Conservation (phyloP, 2,329 filamentous ascomycete species). For the Dothistroma septosporum region DNA sequence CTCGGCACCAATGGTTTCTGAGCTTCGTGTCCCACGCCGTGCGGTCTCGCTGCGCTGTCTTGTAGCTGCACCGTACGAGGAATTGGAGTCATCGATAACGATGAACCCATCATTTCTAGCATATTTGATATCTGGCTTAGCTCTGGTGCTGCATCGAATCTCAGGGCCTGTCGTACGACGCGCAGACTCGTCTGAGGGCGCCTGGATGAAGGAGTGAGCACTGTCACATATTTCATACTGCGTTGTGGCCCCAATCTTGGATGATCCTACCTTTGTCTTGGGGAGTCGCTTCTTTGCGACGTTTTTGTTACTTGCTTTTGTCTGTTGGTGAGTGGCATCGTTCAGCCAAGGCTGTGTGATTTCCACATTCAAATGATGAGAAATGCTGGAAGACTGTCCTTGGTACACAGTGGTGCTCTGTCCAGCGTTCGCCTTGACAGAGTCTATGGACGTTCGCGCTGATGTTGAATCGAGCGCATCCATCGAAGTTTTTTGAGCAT, state of each 20-base stretch:
- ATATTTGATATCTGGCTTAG: not conserved
- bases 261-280: not conserved
- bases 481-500: conserved; percentile 20
- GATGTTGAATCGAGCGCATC: conserved; percentile 22
- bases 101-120: not conserved
- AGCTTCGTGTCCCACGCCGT: not conserved
- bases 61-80: not conserved
- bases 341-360: conserved; percentile 10
- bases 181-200: not conserved
- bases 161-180: not conserved
- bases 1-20: conserved; percentile 3
- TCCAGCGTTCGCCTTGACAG: conserved; percentile 13
- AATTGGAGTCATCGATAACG: not conserved
- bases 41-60: not conserved
- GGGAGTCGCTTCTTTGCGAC: no score
- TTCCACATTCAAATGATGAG: not conserved
- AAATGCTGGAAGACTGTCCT: conserved; percentile 2
- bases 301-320: not conserved
- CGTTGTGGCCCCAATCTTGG: not conserved
- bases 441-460: conserved; percentile 16
- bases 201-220: not conserved
- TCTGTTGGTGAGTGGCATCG: not conserved
- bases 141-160: conserved; percentile 1
- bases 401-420: conserved; percentile 17
- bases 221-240: not conserved